Conservation (phyloP, 108 stramenopile species). For the Skeletonema menzelii region DNA sequence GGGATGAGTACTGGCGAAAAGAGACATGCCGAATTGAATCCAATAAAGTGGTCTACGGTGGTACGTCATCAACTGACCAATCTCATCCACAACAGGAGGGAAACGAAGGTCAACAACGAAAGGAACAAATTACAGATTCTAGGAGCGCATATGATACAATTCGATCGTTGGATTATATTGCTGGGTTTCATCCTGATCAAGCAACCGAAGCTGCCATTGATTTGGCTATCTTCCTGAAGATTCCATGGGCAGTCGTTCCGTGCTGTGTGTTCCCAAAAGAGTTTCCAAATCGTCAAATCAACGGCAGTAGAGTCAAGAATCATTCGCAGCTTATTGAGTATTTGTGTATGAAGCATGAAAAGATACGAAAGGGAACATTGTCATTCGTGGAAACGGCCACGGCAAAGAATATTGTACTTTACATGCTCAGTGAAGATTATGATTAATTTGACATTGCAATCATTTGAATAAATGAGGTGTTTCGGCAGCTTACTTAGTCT, state of each 20-base stretch:
- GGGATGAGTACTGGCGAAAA: slow-evolving; percentile 40
- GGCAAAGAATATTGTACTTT: slow-evolving; percentile 64
- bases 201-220: slow-evolving; percentile 82
- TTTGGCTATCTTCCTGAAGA: slow-evolving; percentile 50
- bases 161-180: slow-evolving; percentile 46
- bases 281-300: slow-evolving; percentile 58
- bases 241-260: slow-evolving; percentile 72
- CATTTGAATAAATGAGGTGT: background rate
- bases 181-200: slow-evolving; percentile 92
- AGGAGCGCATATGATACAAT: slow-evolving; percentile 20
- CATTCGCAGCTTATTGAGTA: slow-evolving; percentile 62
- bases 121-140: slow-evolving; percentile 38
- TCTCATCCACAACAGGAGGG: background rate
- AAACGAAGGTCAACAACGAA: background rate
- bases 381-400: slow-evolving; percentile 62
- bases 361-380: slow-evolving; percentile 33
- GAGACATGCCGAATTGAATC: slow-evolving; percentile 18
- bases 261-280: slow-evolving; percentile 77
- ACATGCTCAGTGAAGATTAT: slow-evolving; percentile 46
- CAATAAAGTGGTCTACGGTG: slow-evolving; percentile 31
- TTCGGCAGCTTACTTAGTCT: background rate
- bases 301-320: slow-evolving; percentile 49
- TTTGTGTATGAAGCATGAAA: slow-evolving; percentile 34
- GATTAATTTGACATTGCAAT: background rate
- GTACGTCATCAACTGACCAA: slow-evolving; percentile 12